Conservation (phyloP, 2,329 filamentous ascomycete genomes). For the Coniochaeta hoffmannii region DNA sequence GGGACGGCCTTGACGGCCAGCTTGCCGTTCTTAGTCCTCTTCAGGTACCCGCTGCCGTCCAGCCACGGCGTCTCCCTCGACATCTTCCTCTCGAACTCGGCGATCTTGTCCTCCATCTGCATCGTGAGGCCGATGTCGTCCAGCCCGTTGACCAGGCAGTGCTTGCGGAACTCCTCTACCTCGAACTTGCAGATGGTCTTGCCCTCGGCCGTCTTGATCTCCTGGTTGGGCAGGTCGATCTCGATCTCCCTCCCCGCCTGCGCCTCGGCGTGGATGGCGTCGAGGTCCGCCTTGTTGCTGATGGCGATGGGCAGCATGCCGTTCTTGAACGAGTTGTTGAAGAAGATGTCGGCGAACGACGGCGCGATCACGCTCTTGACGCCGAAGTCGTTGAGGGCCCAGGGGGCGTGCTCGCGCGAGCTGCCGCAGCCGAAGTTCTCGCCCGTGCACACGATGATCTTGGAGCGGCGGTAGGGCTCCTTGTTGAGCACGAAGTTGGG, state of each 20-base stretch:
- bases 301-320: conserved; percentile 90
- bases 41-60: conserved; percentile 77
- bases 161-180: conserved; percentile 88
- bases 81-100: conserved; percentile 71
- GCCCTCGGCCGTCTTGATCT: conserved; percentile 69
- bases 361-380: conserved; percentile 91
- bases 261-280: conserved; percentile 69
- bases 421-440: conserved; percentile 93
- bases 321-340: conserved; percentile 99
- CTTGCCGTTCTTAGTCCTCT: conserved; percentile 39
- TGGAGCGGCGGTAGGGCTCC: conserved; percentile 73
- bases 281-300: conserved; percentile 56
- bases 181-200: conserved; percentile 72
- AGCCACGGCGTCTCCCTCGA: conserved; percentile 81
- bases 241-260: conserved; percentile 76
- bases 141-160: conserved; percentile 87
- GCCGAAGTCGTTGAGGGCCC: conserved; percentile 94
- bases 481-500: conserved; percentile 83
- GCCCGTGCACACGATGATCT: conserved; percentile 87
- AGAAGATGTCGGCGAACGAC: conserved; percentile 86
- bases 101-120: conserved; percentile 85
- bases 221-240: conserved; percentile 79
- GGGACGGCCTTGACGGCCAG: conserved; percentile 54
- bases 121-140: conserved; percentile 95
- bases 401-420: conserved; percentile 91